Evolutionary conservation across 306 rosid genomes (phyloP).

Genomic region (Oemleria cerasiformis): DNA sequence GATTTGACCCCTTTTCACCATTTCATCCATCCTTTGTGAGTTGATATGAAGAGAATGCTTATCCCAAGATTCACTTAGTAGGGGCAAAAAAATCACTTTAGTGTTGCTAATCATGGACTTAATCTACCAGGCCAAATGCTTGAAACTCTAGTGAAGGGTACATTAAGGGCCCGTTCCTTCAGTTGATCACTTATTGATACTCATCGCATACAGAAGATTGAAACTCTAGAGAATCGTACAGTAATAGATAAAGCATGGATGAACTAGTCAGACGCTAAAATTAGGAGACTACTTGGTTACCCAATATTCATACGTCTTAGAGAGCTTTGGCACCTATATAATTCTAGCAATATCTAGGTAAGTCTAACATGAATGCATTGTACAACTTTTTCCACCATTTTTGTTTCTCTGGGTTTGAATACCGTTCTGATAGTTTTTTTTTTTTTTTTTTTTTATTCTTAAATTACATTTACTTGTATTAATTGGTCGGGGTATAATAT

Average conservation of each 20-base stretch:
- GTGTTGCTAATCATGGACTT: not conserved
- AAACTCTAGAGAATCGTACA: not conserved
- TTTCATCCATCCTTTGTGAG: not conserved
- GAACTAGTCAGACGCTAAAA: not conserved
- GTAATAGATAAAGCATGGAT: not conserved
- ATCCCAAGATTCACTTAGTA: not conserved
- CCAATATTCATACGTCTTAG: not conserved
- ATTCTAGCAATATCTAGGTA: not conserved
- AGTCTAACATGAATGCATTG: not conserved
- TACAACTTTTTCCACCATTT: not conserved
- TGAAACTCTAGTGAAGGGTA: too few relatives aligned
- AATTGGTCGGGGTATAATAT: not conserved
- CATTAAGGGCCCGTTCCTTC: not conserved
- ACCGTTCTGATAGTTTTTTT: too few relatives aligned
- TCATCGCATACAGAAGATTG: not conserved
- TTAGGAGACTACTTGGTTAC: not conserved
- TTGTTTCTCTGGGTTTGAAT: too few relatives aligned
- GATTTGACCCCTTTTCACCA: not conserved
- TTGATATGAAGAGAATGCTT: too few relatives aligned
- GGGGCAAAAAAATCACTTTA: not conserved
- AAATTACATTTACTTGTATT: not conserved
- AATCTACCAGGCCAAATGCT: not conserved
- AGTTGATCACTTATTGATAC: not conserved
- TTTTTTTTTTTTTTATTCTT: not conserved
- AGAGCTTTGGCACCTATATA: not conserved